A percentile compares a stretch with the other conserved stretches of the same genome.
These are phyloP conservation scores for Tylopilus felleus DNA, from an alignment of 768 basidiomycete genomes.

Conservation along the genomic window DNA sequence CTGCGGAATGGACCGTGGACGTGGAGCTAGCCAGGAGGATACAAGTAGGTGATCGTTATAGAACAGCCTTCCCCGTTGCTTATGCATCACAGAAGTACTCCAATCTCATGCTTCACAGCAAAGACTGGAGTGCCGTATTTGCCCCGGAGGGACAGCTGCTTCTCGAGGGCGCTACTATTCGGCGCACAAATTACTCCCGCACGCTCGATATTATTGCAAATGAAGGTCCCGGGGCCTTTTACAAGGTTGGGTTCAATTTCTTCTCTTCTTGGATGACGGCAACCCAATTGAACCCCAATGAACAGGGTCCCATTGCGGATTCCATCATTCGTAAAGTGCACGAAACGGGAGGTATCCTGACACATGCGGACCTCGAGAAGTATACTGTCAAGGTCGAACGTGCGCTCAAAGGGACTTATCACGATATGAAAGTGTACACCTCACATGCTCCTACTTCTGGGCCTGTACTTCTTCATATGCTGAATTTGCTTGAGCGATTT, in stretches of 20 bases:
- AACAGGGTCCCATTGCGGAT: slow-evolving; percentile 77
- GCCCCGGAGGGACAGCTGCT: slow-evolving; percentile 71
- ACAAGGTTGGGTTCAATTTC: slow-evolving; percentile 47
- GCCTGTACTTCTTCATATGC: slow-evolving; percentile 84
- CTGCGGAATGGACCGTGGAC: slow-evolving; percentile 77
- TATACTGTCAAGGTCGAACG: slow-evolving; percentile 68
- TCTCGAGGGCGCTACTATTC: slow-evolving; percentile 70
- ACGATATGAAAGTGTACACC: slow-evolving; percentile 77
- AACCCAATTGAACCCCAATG: slow-evolving; percentile 13
- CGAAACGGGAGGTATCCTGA: slow-evolving; percentile 75
- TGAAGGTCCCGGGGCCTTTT: slow-evolving; percentile 79
- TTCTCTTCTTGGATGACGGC: slow-evolving; percentile 5
- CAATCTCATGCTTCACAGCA: slow-evolving; percentile 57
- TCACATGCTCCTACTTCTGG: slow-evolving; percentile 84
- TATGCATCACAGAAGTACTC: slow-evolving; percentile 37
- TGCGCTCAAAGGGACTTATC: slow-evolving; percentile 78
- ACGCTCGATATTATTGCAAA: slow-evolving; percentile 74
- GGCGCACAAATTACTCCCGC: slow-evolving; percentile 68
- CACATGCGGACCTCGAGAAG: slow-evolving; percentile 64
- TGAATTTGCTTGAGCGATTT: slow-evolving; percentile 88
- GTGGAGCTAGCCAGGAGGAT: slow-evolving; percentile 73
- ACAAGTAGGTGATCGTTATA: slow-evolving; percentile 42
- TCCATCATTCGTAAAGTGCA: slow-evolving; percentile 69
- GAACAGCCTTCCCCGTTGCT: neutral
- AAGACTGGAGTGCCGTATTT: slow-evolving; percentile 82